phyloP scores from a whole-genome alignment of 768 basidiomycete species.

The Mycena metata region DNA sequence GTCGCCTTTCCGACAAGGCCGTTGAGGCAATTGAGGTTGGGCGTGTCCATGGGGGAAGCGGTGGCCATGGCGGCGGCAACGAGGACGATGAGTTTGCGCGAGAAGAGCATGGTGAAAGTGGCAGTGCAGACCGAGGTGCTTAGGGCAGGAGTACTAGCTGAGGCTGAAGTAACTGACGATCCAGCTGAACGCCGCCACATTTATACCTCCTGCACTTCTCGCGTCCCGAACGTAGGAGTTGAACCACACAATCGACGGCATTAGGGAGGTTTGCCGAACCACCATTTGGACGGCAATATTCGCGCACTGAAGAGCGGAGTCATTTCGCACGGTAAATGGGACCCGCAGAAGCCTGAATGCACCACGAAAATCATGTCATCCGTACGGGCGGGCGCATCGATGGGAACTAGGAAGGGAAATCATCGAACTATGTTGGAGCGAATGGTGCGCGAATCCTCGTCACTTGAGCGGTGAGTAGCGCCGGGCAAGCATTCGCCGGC shows the following conservation, averaged over 20 bases:
- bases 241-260: background rate
- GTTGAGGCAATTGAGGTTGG: background rate
- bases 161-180: background rate
- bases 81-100: background rate
- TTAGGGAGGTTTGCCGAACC: background rate
- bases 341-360: too few relatives aligned
- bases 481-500: too few relatives aligned
- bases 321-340: too few relatives aligned
- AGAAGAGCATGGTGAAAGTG: conserved; percentile 12
- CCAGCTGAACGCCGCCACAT: background rate
- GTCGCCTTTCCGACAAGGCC: too few relatives aligned
- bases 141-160: too few relatives aligned
- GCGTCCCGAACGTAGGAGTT: background rate
- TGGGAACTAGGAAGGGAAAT: background rate
- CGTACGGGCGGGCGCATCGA: background rate
- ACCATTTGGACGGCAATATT: background rate
- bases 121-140: too few relatives aligned
- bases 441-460: too few relatives aligned
- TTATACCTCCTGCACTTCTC: background rate
- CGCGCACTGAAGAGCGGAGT: background rate
- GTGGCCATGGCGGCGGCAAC: conserved; percentile 1
- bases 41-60: background rate
- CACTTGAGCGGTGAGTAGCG: too few relatives aligned
- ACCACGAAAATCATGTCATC: background rate
- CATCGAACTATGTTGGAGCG: too few relatives aligned